phyloP scores from a whole-genome alignment of 1,284 basidiomycete genomes.

The Boletus sp. region DNA sequence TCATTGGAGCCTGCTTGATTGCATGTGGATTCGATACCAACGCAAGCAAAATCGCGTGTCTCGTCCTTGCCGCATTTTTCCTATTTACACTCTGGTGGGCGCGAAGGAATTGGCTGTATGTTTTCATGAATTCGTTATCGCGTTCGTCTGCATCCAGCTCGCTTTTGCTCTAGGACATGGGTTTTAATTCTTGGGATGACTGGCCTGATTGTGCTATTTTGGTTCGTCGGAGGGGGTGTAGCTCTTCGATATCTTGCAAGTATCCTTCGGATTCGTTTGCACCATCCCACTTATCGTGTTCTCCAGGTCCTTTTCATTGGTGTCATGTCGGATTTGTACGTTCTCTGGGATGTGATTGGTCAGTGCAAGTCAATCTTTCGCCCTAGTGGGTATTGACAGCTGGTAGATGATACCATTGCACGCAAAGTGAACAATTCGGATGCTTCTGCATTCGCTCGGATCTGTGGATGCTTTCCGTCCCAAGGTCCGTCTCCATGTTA shows the following conservation, averaged over 20 bases:
- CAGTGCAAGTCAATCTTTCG: slow-evolving; percentile 19
- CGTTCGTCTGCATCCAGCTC: background rate
- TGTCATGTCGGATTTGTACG: slow-evolving; percentile 91
- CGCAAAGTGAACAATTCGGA: slow-evolving; percentile 92
- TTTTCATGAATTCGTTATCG: slow-evolving; percentile 12
- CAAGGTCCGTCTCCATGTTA: slow-evolving; percentile 42
- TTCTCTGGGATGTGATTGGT: slow-evolving; percentile 85
- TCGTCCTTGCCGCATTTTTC: slow-evolving; percentile 84
- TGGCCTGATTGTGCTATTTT: slow-evolving; percentile 72
- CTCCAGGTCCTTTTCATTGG: slow-evolving; percentile 85
- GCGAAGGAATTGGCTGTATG: slow-evolving; percentile 72
- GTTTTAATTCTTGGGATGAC: slow-evolving; percentile 71
- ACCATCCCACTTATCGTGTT: background rate
- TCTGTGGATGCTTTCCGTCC: slow-evolving; percentile 79
- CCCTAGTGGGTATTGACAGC: slow-evolving; percentile 3
- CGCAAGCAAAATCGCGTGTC: slow-evolving; percentile 85
- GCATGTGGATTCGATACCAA: slow-evolving; percentile 93
- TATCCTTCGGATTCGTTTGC: background rate
- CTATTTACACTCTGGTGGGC: slow-evolving; percentile 94
- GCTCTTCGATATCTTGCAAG: slow-evolving; percentile 71
- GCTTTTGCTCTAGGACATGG: slow-evolving; percentile 54
- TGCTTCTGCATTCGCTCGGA: slow-evolving; percentile 83
- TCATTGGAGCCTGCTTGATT: slow-evolving; percentile 88
- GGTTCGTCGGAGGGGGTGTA: slow-evolving; percentile 75
- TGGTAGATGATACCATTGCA: slow-evolving; percentile 79